Percentiles rank a stretch among this genome's conserved stretches.
These are phyloP conservation scores for Grigorovia jiainica DNA, from an alignment of 805 yeast genomes.

Conservation along the genomic window DNA sequence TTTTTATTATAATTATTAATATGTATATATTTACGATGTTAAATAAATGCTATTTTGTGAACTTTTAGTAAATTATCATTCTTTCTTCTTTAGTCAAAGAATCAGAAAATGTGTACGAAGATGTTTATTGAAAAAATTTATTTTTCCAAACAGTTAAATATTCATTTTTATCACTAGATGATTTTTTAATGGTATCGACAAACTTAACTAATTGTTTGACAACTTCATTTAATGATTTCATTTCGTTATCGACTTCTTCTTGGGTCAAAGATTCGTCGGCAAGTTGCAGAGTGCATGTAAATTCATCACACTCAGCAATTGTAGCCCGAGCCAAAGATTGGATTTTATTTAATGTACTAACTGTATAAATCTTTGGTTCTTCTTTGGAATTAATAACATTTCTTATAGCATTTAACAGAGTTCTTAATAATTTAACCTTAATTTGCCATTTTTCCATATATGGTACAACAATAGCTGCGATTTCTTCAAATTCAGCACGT, in stretches of 20 bases:
- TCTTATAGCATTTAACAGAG: slow-evolving; percentile 47
- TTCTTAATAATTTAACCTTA: slow-evolving; percentile 40
- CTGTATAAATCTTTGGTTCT: slow-evolving; percentile 15
- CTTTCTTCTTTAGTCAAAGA: no score
- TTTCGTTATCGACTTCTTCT: slow-evolving; percentile 24
- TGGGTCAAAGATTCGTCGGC: slow-evolving; percentile 26
- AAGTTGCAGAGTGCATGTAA: slow-evolving; percentile 48
- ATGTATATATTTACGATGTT: background rate
- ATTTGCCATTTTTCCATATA: slow-evolving; percentile 41
- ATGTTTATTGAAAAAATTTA: slow-evolving; percentile 17
- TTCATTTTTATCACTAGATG: slow-evolving; percentile 39
- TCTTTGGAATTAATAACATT: slow-evolving; percentile 42
- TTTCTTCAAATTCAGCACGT: slow-evolving; percentile 26
- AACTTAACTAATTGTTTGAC: slow-evolving; percentile 27
- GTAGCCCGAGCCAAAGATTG: slow-evolving; percentile 34
- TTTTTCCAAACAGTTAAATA: slow-evolving; percentile 28
- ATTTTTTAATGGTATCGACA: slow-evolving; percentile 38
- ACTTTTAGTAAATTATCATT: no score
- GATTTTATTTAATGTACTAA: slow-evolving; percentile 39
- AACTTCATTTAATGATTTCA: slow-evolving; percentile 17
- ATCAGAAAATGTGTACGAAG: no score
- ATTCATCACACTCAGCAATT: slow-evolving; percentile 44
- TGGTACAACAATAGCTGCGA: slow-evolving; percentile 4
- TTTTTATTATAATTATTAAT: background rate
- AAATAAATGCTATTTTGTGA: no score